A percentile compares a stretch with the other conserved stretches of the same genome.
Evolutionary conservation across 1,284 basidiomycete species (phyloP).

Genomic region (Ceratorhiza oryzae-sativae): DNA sequence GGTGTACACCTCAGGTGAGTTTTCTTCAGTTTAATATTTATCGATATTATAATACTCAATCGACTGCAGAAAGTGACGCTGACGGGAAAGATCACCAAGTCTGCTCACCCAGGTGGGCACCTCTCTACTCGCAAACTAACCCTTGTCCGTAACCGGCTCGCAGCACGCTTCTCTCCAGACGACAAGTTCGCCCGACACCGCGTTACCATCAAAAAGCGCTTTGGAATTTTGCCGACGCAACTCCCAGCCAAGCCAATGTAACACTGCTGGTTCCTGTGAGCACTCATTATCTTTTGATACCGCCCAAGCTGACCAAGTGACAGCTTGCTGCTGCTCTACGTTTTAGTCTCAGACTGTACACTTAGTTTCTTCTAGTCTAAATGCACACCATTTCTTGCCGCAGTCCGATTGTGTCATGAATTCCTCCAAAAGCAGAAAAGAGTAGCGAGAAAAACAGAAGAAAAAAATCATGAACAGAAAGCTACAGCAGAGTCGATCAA

Average conservation of each 20-base stretch:
- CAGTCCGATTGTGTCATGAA: not conserved
- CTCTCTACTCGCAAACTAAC: not conserved
- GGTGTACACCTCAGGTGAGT: slow-evolving; percentile 86
- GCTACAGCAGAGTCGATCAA: slow-evolving; percentile 5
- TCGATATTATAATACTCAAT: not conserved
- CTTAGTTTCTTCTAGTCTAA: not conserved
- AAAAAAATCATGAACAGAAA: slow-evolving; percentile 1
- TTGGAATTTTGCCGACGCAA: slow-evolving; percentile 84
- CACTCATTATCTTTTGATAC: no score
- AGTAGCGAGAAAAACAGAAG: not conserved
- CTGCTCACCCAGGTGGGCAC: slow-evolving; percentile 87
- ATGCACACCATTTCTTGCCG: not conserved
- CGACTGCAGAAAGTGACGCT: slow-evolving; percentile 79
- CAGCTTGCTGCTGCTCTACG: not conserved
- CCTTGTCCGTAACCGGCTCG: slow-evolving; percentile 24
- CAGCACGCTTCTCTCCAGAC: slow-evolving; percentile 95
- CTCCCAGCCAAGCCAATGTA: slow-evolving; percentile 88
- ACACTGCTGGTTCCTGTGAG: slow-evolving; percentile 44
- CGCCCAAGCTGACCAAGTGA: no score
- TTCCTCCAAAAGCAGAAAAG: not conserved
- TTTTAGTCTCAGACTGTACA: not conserved
- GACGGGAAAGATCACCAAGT: slow-evolving; percentile 84
- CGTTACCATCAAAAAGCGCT: slow-evolving; percentile 93
- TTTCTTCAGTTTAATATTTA: slow-evolving; percentile 25
- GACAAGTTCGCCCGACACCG: slow-evolving; percentile 97